These are phyloP conservation scores for Solanum dulcamara DNA, from an alignment of 257 asterid genomes.

Conservation along the genomic window DNA sequence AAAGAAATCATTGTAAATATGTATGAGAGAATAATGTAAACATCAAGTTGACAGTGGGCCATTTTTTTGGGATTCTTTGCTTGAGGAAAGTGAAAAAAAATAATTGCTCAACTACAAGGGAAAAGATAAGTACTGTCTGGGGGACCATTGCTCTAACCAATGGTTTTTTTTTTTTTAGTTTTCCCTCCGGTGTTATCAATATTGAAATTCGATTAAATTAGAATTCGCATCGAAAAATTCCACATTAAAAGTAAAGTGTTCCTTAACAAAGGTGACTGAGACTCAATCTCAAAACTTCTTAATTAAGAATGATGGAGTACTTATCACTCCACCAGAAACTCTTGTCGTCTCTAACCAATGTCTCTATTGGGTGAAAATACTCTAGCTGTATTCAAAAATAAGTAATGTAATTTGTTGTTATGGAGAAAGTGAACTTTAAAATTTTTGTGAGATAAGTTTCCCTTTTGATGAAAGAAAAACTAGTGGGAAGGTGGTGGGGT, in stretches of 20 bases:
- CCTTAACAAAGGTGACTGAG: too few species aligned
- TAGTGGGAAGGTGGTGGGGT: neutral
- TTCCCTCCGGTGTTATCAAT: too few species aligned
- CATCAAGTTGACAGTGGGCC: slow-evolving; percentile 15
- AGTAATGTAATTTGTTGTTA: neutral
- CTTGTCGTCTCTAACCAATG: neutral
- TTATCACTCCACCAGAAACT: too few species aligned
- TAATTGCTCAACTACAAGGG: slow-evolving; percentile 2
- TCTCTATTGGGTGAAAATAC: neutral
- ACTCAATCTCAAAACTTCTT: too few species aligned
- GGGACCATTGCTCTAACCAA: neutral
- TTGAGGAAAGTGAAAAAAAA: neutral
- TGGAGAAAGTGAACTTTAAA: neutral
- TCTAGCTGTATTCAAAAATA: neutral
- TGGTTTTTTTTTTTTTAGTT: too few species aligned
- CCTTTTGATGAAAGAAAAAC: neutral
- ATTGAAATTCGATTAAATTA: too few species aligned
- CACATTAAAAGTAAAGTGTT: too few species aligned
- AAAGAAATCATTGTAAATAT: neutral
- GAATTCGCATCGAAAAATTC: too few species aligned
- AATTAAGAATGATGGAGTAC: too few species aligned
- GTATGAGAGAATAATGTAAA: neutral
- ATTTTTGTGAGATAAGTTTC: neutral
- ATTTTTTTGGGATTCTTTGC: slow-evolving; percentile 9
- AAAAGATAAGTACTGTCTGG: neutral